Evolutionary conservation across 352 stramenopile species (phyloP).

Genomic region (Thraustochytrium sp.): DNA sequence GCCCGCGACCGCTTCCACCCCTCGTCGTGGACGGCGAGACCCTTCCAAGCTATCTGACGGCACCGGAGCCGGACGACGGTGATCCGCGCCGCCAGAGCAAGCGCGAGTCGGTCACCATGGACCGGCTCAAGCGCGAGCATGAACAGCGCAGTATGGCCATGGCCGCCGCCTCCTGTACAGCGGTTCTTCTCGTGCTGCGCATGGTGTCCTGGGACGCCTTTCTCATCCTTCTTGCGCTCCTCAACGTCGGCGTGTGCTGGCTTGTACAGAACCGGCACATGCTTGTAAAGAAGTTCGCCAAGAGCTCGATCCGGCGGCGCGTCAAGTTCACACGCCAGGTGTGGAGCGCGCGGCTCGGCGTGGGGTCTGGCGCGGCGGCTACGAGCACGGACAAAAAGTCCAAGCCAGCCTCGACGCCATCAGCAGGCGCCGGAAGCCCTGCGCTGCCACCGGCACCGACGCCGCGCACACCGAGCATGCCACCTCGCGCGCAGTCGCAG

Average conservation of each 20-base stretch:
- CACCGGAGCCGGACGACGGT: neutral
- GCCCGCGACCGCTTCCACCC: neutral
- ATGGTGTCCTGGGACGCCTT: conserved; percentile 23
- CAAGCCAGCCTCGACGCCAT: neutral
- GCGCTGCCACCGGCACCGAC: neutral
- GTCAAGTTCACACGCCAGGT: conserved; percentile 33
- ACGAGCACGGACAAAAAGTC: neutral
- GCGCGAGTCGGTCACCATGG: conserved; percentile 7
- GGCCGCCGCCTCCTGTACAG: neutral
- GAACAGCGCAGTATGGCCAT: conserved; percentile 5
- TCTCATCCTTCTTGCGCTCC: neutral
- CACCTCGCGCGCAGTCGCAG: neutral
- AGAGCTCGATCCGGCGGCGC: conserved; percentile 25
- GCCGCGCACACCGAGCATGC: neutral
- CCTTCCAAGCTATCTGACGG: neutral
- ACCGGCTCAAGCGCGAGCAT: conserved; percentile 25
- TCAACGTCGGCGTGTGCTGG: conserved; percentile 25
- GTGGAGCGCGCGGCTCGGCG: neutral
- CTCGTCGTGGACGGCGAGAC: neutral
- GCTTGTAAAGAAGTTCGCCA: conserved; percentile 18
- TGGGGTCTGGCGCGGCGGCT: too few relatives aligned
- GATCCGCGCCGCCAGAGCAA: neutral
- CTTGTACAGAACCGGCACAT: neutral
- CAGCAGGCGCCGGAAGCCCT: neutral
- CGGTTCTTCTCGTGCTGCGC: neutral